A percentile compares a stretch with the other conserved stretches of the same genome.
These are phyloP conservation scores for Salix dunnii DNA, from an alignment of 345 rosid genomes.

Conservation along the genomic window DNA sequence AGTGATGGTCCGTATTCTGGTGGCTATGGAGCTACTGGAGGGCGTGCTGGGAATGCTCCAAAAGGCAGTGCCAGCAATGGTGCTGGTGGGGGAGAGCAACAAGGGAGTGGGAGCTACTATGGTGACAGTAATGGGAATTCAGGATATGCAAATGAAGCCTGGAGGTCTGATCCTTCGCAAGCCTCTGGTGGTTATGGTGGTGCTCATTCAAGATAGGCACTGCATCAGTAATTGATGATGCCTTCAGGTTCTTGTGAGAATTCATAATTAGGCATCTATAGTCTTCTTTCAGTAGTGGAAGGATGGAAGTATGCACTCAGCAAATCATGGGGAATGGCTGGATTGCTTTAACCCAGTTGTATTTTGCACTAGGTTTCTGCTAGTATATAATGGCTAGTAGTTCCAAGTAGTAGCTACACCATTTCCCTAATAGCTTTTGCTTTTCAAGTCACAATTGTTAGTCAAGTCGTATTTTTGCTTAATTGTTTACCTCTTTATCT, in stretches of 20 bases:
- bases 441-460: slow-evolving; percentile 13
- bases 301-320: neutral
- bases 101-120: slow-evolving; percentile 18
- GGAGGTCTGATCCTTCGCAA: slow-evolving; percentile 33
- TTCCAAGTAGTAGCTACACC: slow-evolving; percentile 21
- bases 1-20: slow-evolving; percentile 29
- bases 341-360: slow-evolving; percentile 30
- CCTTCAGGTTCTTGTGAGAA: slow-evolving; percentile 6
- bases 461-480: slow-evolving; percentile 1
- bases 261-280: slow-evolving; percentile 1
- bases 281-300: neutral
- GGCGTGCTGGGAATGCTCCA: slow-evolving; percentile 20
- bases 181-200: slow-evolving; percentile 26
- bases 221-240: slow-evolving; percentile 20
- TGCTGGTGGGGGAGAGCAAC: slow-evolving; percentile 22
- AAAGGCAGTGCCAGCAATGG: slow-evolving; percentile 9
- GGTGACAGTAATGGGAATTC: slow-evolving; percentile 30
- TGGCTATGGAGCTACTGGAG: slow-evolving; percentile 27
- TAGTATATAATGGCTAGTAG: slow-evolving; percentile 30
- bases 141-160: slow-evolving; percentile 22
- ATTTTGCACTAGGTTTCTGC: slow-evolving; percentile 30
- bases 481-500: slow-evolving; percentile 6
- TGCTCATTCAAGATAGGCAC: slow-evolving; percentile 26
- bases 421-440: slow-evolving; percentile 9
- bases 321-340: slow-evolving; percentile 31